Evolutionary conservation across 768 basidiomycete species (phyloP), one percentile per base, ranked within the genome.

Genomic region (Tephrocybe rancida): DNA sequence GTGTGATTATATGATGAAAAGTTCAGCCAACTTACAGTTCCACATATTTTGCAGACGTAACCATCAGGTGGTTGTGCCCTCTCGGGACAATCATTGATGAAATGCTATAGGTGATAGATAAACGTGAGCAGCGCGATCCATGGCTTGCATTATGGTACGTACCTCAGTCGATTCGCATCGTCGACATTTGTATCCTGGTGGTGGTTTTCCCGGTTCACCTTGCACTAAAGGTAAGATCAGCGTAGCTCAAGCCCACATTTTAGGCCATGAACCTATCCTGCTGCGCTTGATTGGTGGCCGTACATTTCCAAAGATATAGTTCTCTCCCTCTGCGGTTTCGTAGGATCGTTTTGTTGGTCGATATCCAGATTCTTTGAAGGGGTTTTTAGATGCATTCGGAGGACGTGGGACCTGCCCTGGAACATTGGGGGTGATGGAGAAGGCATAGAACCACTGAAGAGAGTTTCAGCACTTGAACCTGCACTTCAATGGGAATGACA

Each of bases 391-490:
- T 1, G 78, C 70, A 62, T 92, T 91, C 0, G 78, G 63, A 14
- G 90, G 89, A 4, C 64, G 76, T 7, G 74, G 64, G 14, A 72
- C 68, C 10, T 65, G 69, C 22, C 68, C 60, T 4, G 74, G 61
- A 21, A 73, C 67, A 39, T 77, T 75, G 2, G 92, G 85, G 0
- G 82, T 70, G 47, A 99, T 90, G 22, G 84, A 86, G 70, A 98
- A 98, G 2, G 97, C 97, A 71, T 99, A 99, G 73, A 97, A 98
- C 89, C 93, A 98, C 95, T 98, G 60, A 32, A 57, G 58, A 35
- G 43, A 8, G 41, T 44, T 35, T 58, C 16, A 46, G 25, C 6
- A 48, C 4, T 16, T 10, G 43, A 30, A 54, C 38, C 14, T 3
- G n/a, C 21, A 53, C 5, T 48, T 21, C 25, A 21, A 49, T 42